Percentiles rank a stretch among this genome's conserved stretches.
phyloP scores from a whole-genome alignment of 371 early-diverging fungal genomes.

The Capillidium rhysosporum region DNA sequence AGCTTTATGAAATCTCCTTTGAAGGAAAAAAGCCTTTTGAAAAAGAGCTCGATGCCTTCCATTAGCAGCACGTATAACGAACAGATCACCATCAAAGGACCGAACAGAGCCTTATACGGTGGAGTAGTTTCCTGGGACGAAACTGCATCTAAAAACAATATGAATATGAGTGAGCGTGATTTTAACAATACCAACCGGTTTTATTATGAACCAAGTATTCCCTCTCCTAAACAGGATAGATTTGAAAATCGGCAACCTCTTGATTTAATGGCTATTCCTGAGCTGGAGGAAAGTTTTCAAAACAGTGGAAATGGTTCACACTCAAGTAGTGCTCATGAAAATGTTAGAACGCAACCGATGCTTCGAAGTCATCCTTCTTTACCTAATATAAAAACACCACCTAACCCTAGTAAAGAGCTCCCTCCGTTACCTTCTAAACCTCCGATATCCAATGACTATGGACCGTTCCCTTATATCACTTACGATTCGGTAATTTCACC shows the following conservation, averaged over 20 bases:
- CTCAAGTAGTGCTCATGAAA: not conserved
- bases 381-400: not conserved
- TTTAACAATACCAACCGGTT: too few species aligned
- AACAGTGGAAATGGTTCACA: not conserved
- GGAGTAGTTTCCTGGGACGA: too few species aligned
- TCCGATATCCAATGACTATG: not conserved
- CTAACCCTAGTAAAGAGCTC: not conserved
- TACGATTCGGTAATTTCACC: not conserved
- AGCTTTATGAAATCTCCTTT: too few species aligned
- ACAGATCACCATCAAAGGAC: too few species aligned
- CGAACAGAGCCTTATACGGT: too few species aligned
- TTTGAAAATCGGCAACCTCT: too few species aligned
- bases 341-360: not conserved
- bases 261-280: slow-evolving; percentile 1
- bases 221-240: too few species aligned
- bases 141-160: too few species aligned
- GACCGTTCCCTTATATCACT: too few species aligned
- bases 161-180: too few species aligned
- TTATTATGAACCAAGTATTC: too few species aligned
- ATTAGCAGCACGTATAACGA: not conserved
- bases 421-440: not conserved
- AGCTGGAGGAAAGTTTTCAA: slow-evolving; percentile 1
- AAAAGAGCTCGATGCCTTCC: not conserved
- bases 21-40: not conserved
- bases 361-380: not conserved